Evolutionary conservation across 192 early-diverging fungal species (phyloP).

Genomic region (Dissophora globulifera): DNA sequence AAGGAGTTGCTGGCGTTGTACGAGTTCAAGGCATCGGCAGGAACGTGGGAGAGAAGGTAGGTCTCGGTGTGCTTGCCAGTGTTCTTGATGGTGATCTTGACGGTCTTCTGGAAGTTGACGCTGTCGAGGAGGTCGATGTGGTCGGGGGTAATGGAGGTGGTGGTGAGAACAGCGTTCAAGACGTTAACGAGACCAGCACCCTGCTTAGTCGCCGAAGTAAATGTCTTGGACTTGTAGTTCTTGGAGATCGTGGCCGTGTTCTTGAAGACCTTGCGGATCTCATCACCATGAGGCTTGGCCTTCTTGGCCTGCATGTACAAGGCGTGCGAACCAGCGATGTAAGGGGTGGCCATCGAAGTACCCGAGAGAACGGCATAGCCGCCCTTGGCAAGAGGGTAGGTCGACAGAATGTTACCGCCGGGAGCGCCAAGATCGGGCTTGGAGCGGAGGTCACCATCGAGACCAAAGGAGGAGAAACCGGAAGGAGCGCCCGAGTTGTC

Average conservation of each 20-base stretch:
- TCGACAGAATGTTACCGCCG: conserved; percentile 55
- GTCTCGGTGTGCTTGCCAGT: conserved; percentile 29
- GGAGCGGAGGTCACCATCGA: conserved; percentile 66
- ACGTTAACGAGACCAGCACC: conserved; percentile 41
- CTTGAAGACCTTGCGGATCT: conserved; percentile 20
- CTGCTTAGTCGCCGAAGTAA: conserved; percentile 32
- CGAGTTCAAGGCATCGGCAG: conserved; percentile 35
- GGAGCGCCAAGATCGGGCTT: conserved; percentile 62
- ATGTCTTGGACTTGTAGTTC: conserved; percentile 2
- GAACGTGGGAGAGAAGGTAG: conserved; percentile 31
- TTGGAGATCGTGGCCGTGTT: conserved; percentile 22
- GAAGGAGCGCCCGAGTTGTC: conserved; percentile 59
- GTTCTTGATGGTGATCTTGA: conserved; percentile 53
- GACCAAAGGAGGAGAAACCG: conserved; percentile 70
- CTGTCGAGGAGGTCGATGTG: conserved; percentile 25
- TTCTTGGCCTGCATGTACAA: conserved; percentile 22
- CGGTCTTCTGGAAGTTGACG: conserved; percentile 19
- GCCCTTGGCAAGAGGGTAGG: conserved; percentile 22
- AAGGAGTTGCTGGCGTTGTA: conserved; percentile 20
- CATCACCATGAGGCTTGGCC: conserved; percentile 15
- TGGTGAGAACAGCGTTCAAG: conserved; percentile 14
- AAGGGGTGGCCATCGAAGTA: conserved; percentile 57
- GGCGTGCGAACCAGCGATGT: conserved; percentile 44
- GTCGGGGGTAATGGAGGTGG: conserved; percentile 12
- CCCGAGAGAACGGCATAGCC: conserved; percentile 26